These are phyloP conservation scores for Fusarium continuum DNA, from an alignment of 2,329 filamentous ascomycete genomes.

Conservation along the genomic window DNA sequence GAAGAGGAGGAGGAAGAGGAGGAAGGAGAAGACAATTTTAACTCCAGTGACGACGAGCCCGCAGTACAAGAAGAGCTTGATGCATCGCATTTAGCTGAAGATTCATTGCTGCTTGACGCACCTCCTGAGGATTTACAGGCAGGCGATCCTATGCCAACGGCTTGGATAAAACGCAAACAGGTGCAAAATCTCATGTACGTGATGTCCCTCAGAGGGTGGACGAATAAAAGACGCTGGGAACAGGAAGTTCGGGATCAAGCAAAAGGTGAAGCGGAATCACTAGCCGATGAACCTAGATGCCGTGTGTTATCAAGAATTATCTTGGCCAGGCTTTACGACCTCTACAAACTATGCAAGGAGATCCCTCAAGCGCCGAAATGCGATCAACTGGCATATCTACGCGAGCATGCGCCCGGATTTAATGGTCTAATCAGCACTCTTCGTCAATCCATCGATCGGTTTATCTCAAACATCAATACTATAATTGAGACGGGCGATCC, in stretches of 20 bases:
- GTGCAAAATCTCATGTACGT: conserved; percentile 8
- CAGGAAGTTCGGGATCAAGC: neutral
- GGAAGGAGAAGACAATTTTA: neutral
- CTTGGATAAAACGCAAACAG: conserved; percentile 9
- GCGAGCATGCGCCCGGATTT: conserved; percentile 1
- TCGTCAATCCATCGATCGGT: conserved; percentile 4
- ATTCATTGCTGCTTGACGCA: conserved; percentile 34
- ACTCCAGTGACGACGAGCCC: neutral
- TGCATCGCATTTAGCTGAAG: neutral
- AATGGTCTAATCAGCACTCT: conserved; percentile 15
- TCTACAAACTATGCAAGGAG: conserved; percentile 25
- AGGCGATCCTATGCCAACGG: neutral
- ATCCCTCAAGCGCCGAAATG: conserved; percentile 22
- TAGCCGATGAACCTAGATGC: neutral
- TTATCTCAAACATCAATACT: conserved; percentile 9
- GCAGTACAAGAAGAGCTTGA: neutral
- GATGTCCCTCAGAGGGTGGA: conserved; percentile 21
- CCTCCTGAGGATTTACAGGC: conserved; percentile 8
- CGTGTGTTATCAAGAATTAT: conserved; percentile 12
- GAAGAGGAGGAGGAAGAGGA: neutral
- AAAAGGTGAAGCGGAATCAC: neutral
- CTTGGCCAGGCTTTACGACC: conserved; percentile 15
- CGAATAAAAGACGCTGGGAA: conserved; percentile 22
- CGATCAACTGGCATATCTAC: conserved; percentile 28
- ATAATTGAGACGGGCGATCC: neutral